A percentile compares a stretch with the other conserved stretches of the same genome.
Evolutionary conservation across 2,329 filamentous ascomycete species (phyloP).

Genomic region (Chrysoporthe austroafricana): DNA sequence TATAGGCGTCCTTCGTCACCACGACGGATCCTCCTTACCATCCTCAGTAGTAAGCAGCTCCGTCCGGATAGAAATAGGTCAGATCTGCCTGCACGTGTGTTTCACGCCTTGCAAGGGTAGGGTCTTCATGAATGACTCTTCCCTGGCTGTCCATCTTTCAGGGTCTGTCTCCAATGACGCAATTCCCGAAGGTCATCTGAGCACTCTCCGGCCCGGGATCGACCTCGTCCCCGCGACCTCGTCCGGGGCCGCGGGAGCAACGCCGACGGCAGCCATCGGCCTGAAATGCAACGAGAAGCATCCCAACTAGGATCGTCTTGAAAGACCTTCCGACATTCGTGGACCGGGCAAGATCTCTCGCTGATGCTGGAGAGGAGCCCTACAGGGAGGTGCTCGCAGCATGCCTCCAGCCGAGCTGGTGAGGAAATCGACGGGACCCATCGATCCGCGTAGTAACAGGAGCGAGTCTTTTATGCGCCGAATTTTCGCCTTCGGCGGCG

Average conservation of each 20-base stretch:
- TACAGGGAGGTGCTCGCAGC: not conserved
- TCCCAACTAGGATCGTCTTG: not conserved
- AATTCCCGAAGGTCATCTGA: constrained; percentile 6
- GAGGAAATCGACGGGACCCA: not conserved
- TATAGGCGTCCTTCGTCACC: too few relatives aligned
- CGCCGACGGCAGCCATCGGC: not conserved
- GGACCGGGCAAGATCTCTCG: not conserved
- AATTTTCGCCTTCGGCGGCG: not conserved
- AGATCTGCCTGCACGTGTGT: not conserved
- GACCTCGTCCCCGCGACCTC: constrained; percentile 5
- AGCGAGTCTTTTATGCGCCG: not conserved
- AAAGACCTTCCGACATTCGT: not conserved
- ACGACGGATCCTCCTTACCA: not conserved
- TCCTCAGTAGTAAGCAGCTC: not conserved
- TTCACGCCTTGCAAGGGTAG: not conserved
- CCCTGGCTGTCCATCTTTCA: not conserved
- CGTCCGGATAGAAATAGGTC: not conserved
- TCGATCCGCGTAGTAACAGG: not conserved
- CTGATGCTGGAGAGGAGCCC: not conserved
- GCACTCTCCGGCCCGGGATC: constrained; percentile 1
- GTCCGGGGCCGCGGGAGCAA: not conserved
- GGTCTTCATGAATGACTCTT: not conserved
- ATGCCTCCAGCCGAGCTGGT: not conserved
- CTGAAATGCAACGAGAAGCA: not conserved
- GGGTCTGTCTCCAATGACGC: constrained; percentile 13